phyloP scores from a whole-genome alignment of 1,139 yeast genomes.

The Geotrichum bryndzae region DNA sequence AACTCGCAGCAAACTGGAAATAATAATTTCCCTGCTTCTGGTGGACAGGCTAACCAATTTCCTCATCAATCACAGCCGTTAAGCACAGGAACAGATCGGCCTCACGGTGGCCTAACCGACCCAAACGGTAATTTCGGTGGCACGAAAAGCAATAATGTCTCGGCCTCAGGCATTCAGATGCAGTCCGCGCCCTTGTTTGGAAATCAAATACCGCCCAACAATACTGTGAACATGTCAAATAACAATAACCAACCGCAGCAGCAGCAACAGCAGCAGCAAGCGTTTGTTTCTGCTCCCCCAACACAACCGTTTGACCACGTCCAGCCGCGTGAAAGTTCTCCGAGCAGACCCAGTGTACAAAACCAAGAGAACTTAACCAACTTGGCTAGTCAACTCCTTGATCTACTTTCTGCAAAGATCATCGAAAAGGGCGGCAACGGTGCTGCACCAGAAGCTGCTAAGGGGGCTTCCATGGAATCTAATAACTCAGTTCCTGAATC shows the following conservation, averaged over 20 bases:
- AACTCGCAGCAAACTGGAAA: not conserved
- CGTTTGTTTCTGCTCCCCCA: not conserved
- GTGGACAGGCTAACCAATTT: not conserved
- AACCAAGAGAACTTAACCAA: not conserved
- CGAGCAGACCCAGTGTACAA: not conserved
- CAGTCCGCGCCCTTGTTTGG: not conserved
- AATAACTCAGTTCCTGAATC: not conserved
- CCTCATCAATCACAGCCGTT: not conserved
- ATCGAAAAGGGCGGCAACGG: not conserved
- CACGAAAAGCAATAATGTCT: not conserved
- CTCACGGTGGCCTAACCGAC: not conserved
- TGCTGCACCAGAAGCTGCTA: not conserved
- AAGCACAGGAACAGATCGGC: not conserved
- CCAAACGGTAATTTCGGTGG: not conserved
- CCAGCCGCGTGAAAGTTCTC: not conserved
- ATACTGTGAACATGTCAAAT: not conserved
- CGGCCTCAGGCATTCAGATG: not conserved
- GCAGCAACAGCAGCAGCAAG: not conserved
- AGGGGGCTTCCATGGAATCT: not conserved
- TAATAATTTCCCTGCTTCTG: not conserved
- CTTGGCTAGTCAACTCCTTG: conserved; percentile 4
- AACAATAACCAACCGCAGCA: not conserved
- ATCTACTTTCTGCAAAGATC: conserved; percentile 1
- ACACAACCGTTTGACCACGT: not conserved
- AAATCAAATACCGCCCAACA: not conserved